Evolutionary conservation across 768 basidiomycete species (phyloP).

Genomic region (Boletus subparvulus): DNA sequence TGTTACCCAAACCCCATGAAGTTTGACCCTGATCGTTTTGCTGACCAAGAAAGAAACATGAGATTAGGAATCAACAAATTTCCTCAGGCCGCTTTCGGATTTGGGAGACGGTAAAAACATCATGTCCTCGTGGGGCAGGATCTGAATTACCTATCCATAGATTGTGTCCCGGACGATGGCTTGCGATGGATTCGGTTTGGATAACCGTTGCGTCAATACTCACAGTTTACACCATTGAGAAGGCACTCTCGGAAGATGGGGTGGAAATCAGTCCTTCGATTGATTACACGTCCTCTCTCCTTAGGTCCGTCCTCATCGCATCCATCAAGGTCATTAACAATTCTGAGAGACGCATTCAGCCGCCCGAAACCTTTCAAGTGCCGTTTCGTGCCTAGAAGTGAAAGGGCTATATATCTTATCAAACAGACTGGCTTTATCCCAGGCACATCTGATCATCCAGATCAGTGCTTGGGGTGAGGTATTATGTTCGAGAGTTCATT

Average conservation of each 20-base stretch:
- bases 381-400: slow-evolving; percentile 37
- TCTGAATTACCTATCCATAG: slow-evolving; percentile 21
- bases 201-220: slow-evolving; percentile 43
- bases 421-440: slow-evolving; percentile 1
- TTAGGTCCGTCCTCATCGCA: slow-evolving; percentile 32
- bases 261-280: slow-evolving; percentile 32
- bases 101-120: slow-evolving; percentile 37
- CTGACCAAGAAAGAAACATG: slow-evolving; percentile 26
- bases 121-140: background rate
- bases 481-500: background rate
- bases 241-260: slow-evolving; percentile 35
- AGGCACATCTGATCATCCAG: background rate
- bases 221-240: slow-evolving; percentile 39
- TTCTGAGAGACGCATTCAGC: slow-evolving; percentile 21
- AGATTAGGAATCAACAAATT: slow-evolving; percentile 34
- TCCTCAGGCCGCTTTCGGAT: slow-evolving; percentile 42
- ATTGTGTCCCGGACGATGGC: slow-evolving; percentile 44
- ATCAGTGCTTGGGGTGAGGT: background rate
- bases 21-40: slow-evolving; percentile 41
- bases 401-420: slow-evolving; percentile 33
- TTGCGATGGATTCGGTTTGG: slow-evolving; percentile 46
- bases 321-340: background rate
- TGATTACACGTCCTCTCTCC: slow-evolving; percentile 35
- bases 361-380: slow-evolving; percentile 44
- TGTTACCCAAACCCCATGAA: slow-evolving; percentile 41